phyloP scores from a whole-genome alignment of 2,329 filamentous ascomycete species.

The Exophiala mesophila region DNA sequence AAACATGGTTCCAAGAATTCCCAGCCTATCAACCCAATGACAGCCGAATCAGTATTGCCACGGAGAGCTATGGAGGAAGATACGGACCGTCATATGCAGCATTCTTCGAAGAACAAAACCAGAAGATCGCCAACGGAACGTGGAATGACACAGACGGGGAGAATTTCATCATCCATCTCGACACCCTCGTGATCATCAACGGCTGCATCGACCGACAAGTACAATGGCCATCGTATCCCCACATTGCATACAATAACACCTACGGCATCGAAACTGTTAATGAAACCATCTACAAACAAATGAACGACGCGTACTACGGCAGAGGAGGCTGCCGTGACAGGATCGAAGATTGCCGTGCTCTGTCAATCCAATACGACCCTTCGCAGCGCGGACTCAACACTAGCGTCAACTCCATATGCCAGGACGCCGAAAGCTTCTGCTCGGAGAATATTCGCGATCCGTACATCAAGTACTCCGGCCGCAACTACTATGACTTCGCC shows the following conservation, averaged over 20 bases:
- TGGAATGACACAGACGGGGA: constrained; percentile 18
- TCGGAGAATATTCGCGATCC: constrained; percentile 34
- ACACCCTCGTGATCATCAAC: constrained; percentile 47
- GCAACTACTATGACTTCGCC: constrained; percentile 50
- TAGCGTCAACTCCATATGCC: constrained; percentile 35
- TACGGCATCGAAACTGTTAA: constrained; percentile 46
- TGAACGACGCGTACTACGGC: constrained; percentile 34
- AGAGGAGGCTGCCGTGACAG: constrained; percentile 45
- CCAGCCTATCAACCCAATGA: constrained; percentile 52
- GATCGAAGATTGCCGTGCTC: constrained; percentile 42
- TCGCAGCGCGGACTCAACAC: constrained; percentile 33
- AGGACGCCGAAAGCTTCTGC: constrained; percentile 39
- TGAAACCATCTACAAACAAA: constrained; percentile 36
- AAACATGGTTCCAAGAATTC: constrained; percentile 55
- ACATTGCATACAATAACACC: constrained; percentile 48
- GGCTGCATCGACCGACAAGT: constrained; percentile 44
- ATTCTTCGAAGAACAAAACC: constrained; percentile 29
- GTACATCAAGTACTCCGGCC: constrained; percentile 37
- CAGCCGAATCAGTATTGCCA: constrained; percentile 30
- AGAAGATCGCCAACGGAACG: constrained; percentile 24
- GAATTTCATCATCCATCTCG: constrained; percentile 29
- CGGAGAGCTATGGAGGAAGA: constrained; percentile 27
- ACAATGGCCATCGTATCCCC: constrained; percentile 41
- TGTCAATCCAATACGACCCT: constrained; percentile 41
- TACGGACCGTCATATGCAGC: constrained; percentile 28